A percentile compares a stretch with the other conserved stretches of the same genome.
Conservation (phyloP, 306 rosid species). For the Betula pendula region DNA sequence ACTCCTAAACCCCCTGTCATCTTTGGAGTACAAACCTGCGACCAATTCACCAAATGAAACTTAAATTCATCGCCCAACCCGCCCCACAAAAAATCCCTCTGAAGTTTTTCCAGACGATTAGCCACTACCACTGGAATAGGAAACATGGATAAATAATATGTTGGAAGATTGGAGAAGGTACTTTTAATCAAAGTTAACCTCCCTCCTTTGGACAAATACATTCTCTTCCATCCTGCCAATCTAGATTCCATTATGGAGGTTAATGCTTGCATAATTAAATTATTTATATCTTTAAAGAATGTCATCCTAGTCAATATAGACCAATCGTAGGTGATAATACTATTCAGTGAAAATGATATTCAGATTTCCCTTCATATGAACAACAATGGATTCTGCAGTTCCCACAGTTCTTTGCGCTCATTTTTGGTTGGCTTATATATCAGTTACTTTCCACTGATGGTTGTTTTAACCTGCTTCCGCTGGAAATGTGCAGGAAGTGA, state of each 20-base stretch:
- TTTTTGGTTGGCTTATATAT: slow-evolving; percentile 9
- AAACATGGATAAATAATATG: too few species aligned
- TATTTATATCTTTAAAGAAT: background rate
- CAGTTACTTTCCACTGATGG: slow-evolving; percentile 18
- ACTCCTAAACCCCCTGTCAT: too few species aligned
- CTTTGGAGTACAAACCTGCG: too few species aligned
- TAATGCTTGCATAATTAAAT: background rate
- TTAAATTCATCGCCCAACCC: too few species aligned
- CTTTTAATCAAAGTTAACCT: too few species aligned
- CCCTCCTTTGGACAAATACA: too few species aligned
- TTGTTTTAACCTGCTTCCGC: slow-evolving; percentile 24
- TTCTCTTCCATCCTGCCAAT: too few species aligned
- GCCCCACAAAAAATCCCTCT: too few species aligned
- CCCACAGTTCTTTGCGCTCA: slow-evolving; percentile 14
- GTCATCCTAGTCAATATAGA: background rate
- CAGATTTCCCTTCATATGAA: background rate
- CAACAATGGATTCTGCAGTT: background rate
- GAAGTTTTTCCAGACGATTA: too few species aligned
- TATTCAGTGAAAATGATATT: background rate
- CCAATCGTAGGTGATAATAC: background rate
- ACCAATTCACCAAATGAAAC: too few species aligned
- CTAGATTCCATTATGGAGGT: background rate
- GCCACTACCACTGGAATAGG: too few species aligned
- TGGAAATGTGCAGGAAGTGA: slow-evolving; percentile 79
- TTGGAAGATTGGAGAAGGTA: too few species aligned